Evolutionary conservation across 176 grass and related monocot species (phyloP), one percentile per base, ranked within the genome.

Genomic region (Eremochloa ophiuroides): DNA sequence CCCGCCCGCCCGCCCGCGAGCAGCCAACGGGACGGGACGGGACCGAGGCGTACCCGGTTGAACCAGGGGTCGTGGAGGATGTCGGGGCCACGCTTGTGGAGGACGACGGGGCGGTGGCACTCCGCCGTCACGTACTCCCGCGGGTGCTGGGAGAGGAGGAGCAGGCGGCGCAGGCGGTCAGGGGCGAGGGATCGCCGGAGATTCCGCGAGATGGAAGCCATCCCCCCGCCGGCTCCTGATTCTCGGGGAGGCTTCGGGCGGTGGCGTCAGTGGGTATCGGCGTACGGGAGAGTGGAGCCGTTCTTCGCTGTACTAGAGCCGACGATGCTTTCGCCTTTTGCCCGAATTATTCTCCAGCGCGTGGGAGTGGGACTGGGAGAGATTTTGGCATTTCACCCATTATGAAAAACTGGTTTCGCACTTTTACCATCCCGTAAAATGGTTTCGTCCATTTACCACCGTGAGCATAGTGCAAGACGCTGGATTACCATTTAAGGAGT

Each of bases 61-160:
- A 91, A 98, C 96, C 86, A 95, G 51, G 93, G 93, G 82, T 98
- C 96, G 72, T 98, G 96, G 74, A 98, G 93, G 80, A 98, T 98
- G 87, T 98, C 93, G 68, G 92, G 60, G 67, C 93, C 94, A 66
- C 93, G 88, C 81, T 98, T 98, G 61, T 95, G 90, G 66, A 95
- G 72, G 76, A 98, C 82, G 68, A 90, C 84, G 62, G 96, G 96
- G 70, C 90, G 93, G 78, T 91, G 91, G 79, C 88, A 89, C 88
- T 98, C 88, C 6, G 78, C 79, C 83, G 90, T 91, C 17, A 91
- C 86, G 86, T 88, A 95, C 43, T 48, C 79, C 11, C 95, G 80
- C 62, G 65, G 26, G 29, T 55, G 73, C 61, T 56, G 82, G 76
- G 47, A 72, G 42, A 29, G 51, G 47, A 77, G 42, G 30, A 89